Base-by-base conservation (phyloP, 2,329 filamentous ascomycete genomes). In the Cytospora piceae region DNA sequence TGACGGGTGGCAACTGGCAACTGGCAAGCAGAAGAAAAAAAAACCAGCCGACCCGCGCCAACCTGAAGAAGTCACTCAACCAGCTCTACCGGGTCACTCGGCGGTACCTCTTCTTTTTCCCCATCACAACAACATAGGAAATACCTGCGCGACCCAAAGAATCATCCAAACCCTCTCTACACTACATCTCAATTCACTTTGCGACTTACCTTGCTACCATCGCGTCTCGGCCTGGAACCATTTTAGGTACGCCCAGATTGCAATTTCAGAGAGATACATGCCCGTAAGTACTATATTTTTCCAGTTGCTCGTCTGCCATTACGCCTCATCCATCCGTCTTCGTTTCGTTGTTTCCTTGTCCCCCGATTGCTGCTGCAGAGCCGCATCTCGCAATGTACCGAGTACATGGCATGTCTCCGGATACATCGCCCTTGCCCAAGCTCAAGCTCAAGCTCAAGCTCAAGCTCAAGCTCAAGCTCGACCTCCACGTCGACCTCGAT, bases 351-450 rank as follows among this genome's bases (percentile, higher is more conserved):
- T 34, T 31, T 46, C 37, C 24, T 15, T 34, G 32, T 24, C 31
- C 49, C 22, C 24, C 4, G 20, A 7, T 53, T 46, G 60, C 53
- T 49, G n/a, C 37, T 37, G 53, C 60, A 57, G 60, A 63, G 60
- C 60, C 60, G 29, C 68, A 68, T 60, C 62, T 37, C 42, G 42
- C 39, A 62, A 59, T 59, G 55, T 59, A 54, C 32, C 32, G 29
- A 64, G 55, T 54, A 58, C 61, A 64, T 53, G 31, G 22, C 52
- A n/a, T 11, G 42, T n/a, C 42, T 22, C 8, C 42, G 8, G 8
- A 15, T 46, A 46, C 20, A 46, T 46, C 42, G 42, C 9, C 37
- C 37, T 8, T 34, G 32, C 32, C 32, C 11, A 2, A 6, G 32
- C 32, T 6, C 11, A 9, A 12, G 32, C 27, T 29, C 7, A 34